Evolutionary conservation across 2,329 filamentous ascomycete genomes (phyloP), one percentile per base, ranked within the genome.

Genomic region (Pezicula neosporulosa): DNA sequence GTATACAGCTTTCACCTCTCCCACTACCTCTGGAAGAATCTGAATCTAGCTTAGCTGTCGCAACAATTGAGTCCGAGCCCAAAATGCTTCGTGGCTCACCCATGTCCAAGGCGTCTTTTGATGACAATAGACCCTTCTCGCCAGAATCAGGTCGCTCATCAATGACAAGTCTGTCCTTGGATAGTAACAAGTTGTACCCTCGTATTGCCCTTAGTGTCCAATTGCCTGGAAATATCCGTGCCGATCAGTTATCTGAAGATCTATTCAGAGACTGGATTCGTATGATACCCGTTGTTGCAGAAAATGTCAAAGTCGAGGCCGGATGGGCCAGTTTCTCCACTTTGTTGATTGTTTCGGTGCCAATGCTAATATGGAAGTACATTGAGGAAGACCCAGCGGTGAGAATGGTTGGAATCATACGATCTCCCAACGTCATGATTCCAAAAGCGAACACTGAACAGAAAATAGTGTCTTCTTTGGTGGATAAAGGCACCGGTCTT

Each of bases 271-370:
- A 60, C 16, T 58, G 56, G 55, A 30, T 62, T 3, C 52, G 51
- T 27, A 51, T 56, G 30, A 52, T 60, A 6, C 58, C 60, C 9
- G 42, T 53, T 19, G 47, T 55, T 6, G 48, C 56, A 3, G 54
- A 56, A 24, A 57, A 60, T 35, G 58, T 62, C 13, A 62, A 57
- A 12, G 55, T 60, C 30, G 60, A 60, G 52, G 60, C 58, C 13
- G 58, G 51, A 4, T 59, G 59, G 41, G 55, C 57, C 16, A 59
- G 55, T 36, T 54, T 53, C 28, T 56, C 60, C 3, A 55, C 56
- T 15, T 48, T 62, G 8, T 51, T 62, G 2, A 59, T 62, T 27
- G 55, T 60, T 6, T 62, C 60, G 8, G 47, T 60, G 15, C 58
- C 60, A 13, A 56, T 60, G 7, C 55, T 55, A 42, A 53, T 62